Percentiles rank a stretch among this genome's conserved stretches.
phyloP scores from a whole-genome alignment of 2,329 filamentous ascomycete species.

The Ophiostoma australiae region DNA sequence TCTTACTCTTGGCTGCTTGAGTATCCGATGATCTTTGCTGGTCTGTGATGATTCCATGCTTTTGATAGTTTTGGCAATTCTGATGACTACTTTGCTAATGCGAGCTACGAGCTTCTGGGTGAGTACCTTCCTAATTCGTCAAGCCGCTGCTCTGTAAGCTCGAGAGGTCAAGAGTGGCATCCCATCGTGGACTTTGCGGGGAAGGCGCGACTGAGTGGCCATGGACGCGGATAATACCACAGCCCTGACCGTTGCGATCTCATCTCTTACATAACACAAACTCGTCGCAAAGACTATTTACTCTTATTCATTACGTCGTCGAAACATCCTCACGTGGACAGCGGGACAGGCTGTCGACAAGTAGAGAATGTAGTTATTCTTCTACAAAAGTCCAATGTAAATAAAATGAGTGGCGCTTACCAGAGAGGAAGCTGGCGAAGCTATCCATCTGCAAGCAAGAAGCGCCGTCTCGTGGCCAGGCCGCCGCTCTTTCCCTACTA shows the following conservation, averaged over 20 bases:
- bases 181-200: neutral
- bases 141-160: neutral
- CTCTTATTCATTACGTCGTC: neutral
- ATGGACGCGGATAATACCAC: no score
- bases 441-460: neutral
- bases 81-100: no score
- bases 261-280: conserved; percentile 7
- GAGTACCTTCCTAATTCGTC: conserved; percentile 1
- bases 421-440: neutral
- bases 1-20: neutral
- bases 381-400: no score
- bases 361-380: neutral
- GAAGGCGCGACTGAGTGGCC: neutral
- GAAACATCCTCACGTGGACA: neutral
- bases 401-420: neutral
- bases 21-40: no score
- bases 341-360: neutral
- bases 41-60: no score
- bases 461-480: neutral
- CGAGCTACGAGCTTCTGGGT: neutral
- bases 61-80: no score
- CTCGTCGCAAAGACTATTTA: neutral
- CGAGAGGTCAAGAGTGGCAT: neutral
- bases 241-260: neutral
- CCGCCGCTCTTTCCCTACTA: neutral